A percentile compares a stretch with the other conserved stretches of the same genome.
Evolutionary conservation across 768 basidiomycete species (phyloP).

Genomic region (Collybiopsis luxurians): DNA sequence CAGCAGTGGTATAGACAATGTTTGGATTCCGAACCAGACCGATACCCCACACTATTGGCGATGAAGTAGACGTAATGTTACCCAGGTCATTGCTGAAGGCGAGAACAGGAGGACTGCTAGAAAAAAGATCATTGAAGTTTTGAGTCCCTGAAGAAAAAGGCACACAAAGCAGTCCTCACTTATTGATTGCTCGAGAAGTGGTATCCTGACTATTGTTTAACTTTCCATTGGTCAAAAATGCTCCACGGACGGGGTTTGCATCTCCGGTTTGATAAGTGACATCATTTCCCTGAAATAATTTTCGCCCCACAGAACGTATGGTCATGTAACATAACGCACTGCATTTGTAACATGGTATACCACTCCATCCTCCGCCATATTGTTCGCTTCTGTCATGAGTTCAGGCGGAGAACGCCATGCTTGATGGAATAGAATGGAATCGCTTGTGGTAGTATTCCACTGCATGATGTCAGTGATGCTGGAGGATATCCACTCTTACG

Average conservation of each 20-base stretch:
- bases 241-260: slow-evolving; percentile 35
- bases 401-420: slow-evolving; percentile 30
- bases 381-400: slow-evolving; percentile 35
- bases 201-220: slow-evolving; percentile 37
- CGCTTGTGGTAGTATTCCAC: slow-evolving; percentile 24
- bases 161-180: slow-evolving; percentile 5
- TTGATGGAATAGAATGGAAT: slow-evolving; percentile 39
- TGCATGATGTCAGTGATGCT: too few relatives aligned
- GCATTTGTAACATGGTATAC: slow-evolving; percentile 33
- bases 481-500: too few relatives aligned
- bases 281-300: slow-evolving; percentile 7
- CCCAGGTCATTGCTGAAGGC: slow-evolving; percentile 40
- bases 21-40: slow-evolving; percentile 5
- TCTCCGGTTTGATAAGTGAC: slow-evolving; percentile 39
- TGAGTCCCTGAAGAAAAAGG: too few relatives aligned
- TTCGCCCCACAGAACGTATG: neutral
- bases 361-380: slow-evolving; percentile 46
- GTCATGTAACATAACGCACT: slow-evolving; percentile 24
- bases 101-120: slow-evolving; percentile 40
- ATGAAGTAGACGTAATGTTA: slow-evolving; percentile 14
- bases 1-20: too few relatives aligned
- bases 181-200: slow-evolving; percentile 34
- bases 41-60: slow-evolving; percentile 7
- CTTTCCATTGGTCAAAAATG: slow-evolving; percentile 36
- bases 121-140: too few relatives aligned